Conservation (phyloP, 495 filamentous ascomycete genomes). For the Lasiosphaeris hirsuta region DNA sequence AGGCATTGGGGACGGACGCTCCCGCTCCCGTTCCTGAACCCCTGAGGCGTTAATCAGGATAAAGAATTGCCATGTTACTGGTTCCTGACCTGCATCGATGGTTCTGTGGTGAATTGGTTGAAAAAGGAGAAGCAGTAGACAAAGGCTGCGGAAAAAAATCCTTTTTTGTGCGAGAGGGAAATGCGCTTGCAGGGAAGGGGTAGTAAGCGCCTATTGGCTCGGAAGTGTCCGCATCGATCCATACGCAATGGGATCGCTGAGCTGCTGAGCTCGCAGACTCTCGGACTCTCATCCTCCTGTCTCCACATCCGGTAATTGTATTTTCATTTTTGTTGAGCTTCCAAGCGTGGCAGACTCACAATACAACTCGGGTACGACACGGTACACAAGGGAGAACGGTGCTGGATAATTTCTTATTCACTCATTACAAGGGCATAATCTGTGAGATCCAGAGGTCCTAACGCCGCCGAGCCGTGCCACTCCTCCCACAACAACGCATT, state of each 20-base stretch:
- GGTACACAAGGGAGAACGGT: not conserved
- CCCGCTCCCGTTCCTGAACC: not conserved
- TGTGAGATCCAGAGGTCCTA: not conserved
- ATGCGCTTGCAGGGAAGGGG: not conserved
- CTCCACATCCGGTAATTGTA: too few relatives aligned
- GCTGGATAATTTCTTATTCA: constrained; percentile 6
- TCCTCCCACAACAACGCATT: not conserved
- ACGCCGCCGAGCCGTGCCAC: not conserved
- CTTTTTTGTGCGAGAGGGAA: not conserved
- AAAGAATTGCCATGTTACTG: not conserved
- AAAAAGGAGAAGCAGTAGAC: too few relatives aligned
- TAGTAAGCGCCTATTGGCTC: not conserved
- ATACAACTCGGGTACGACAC: not conserved
- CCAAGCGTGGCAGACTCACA: too few relatives aligned
- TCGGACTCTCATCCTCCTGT: too few relatives aligned
- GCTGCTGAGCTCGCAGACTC: too few relatives aligned
- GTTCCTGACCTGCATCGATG: too few relatives aligned
- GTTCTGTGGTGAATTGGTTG: too few relatives aligned
- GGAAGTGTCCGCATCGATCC: not conserved
- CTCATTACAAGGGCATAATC: constrained; percentile 22
- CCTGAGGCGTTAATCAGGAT: too few relatives aligned
- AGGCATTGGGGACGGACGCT: not conserved
- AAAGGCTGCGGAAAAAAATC: not conserved
- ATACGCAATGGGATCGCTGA: not conserved
- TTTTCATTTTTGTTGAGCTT: too few relatives aligned